Conservation (phyloP, 495 filamentous ascomycete species). For the Penicillium diatomitis region DNA sequence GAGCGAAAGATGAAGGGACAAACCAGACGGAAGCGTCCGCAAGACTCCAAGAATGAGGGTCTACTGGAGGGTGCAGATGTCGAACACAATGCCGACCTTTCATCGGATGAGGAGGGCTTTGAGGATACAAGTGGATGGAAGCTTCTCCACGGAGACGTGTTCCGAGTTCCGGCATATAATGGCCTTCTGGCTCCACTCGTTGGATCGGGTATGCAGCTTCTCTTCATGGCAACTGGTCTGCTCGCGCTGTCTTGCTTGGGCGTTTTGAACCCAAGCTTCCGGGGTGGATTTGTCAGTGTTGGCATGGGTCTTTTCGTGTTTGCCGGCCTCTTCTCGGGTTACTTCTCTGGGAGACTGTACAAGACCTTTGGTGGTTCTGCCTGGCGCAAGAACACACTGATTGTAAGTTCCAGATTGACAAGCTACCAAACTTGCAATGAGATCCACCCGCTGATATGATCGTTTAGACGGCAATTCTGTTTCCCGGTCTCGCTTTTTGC, state of each 20-base stretch:
- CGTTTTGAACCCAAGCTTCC: conserved; percentile 82
- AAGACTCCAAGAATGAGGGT: conserved; percentile 47
- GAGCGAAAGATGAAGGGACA: conserved; percentile 56
- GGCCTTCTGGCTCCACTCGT: conserved; percentile 75
- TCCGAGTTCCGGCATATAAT: conserved; percentile 66
- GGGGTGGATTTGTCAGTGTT: conserved; percentile 85
- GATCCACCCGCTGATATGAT: conserved; percentile 1
- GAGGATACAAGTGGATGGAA: conserved; percentile 94
- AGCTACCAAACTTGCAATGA: too few relatives aligned
- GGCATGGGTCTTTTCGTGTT: conserved; percentile 81
- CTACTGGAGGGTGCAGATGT: conserved; percentile 54
- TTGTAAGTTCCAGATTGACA: conserved; percentile 29
- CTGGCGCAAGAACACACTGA: conserved; percentile 73
- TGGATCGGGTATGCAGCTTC: conserved; percentile 81
- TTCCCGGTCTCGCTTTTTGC: conserved; percentile 74
- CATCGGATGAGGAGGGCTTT: conserved; percentile 65
- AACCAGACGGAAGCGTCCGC: conserved; percentile 36
- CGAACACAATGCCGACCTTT: conserved; percentile 52
- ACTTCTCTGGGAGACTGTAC: conserved; percentile 79
- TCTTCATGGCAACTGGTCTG: conserved; percentile 77
- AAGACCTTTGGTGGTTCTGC: conserved; percentile 75
- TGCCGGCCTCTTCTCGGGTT: conserved; percentile 86
- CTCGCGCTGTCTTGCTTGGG: conserved; percentile 75
- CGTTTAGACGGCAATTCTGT: conserved; percentile 60
- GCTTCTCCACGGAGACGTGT: conserved; percentile 89